Conservation (phyloP, 306 rosid species). For the Dryas octopetala region DNA sequence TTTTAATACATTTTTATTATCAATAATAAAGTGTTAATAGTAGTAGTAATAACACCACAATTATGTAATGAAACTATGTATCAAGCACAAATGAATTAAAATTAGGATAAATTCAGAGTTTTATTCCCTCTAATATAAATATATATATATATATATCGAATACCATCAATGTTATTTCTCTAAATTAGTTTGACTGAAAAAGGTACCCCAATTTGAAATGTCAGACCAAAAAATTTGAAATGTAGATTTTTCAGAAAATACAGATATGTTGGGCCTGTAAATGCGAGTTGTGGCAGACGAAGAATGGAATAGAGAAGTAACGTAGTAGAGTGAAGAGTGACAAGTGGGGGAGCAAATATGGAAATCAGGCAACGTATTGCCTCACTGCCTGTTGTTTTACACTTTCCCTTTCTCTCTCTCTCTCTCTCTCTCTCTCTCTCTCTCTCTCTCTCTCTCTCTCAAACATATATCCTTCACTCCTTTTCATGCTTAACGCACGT, state of each 20-base stretch:
- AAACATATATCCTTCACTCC: constrained; percentile 20
- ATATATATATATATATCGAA: no score
- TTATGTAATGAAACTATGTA: neutral
- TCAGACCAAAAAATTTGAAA: no score
- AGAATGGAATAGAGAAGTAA: neutral
- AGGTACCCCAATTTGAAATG: no score
- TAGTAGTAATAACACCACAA: neutral
- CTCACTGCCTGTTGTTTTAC: constrained; percentile 16
- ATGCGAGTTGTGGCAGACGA: neutral
- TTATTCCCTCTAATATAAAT: no score
- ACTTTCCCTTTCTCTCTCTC: constrained; percentile 9
- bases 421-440: constrained; percentile 5
- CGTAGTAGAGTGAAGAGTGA: neutral
- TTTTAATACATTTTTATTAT: neutral
- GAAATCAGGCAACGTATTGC: neutral
- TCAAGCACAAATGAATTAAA: no score
- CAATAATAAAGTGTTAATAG: no score
- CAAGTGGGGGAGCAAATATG: constrained; percentile 24
- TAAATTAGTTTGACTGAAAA: no score
- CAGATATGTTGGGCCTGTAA: neutral
- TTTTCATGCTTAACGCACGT: constrained; percentile 38
- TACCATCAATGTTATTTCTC: no score
- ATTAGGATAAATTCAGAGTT: no score
- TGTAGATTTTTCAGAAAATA: no score
- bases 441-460: neutral